phyloP scores from a whole-genome alignment of 2,329 filamentous ascomycete species.

The Cylindrodendrum hubeiense region DNA sequence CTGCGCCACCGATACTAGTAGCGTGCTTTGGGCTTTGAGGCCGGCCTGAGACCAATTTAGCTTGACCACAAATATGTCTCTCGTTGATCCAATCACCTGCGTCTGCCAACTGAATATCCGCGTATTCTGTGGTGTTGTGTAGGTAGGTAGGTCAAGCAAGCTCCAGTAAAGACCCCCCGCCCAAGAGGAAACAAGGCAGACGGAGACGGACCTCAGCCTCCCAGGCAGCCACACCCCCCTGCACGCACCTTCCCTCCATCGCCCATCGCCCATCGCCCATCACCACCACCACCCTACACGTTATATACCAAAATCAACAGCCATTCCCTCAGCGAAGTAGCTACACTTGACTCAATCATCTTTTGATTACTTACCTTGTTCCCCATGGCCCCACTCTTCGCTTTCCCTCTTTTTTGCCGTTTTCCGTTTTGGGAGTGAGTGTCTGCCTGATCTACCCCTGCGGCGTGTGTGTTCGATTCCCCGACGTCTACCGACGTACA shows the following conservation, averaged over 20 bases:
- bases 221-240: neutral
- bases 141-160: no score
- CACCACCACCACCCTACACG: neutral
- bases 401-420: conserved; percentile 23
- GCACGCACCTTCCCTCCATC: conserved; percentile 3
- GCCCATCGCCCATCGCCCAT: no score
- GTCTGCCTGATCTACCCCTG: neutral
- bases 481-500: neutral
- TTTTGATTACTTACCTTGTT: conserved; percentile 27
- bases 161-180: neutral
- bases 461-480: conserved; percentile 25
- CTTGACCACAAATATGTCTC: no score
- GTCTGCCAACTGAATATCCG: no score
- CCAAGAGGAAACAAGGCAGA: neutral
- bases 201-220: neutral
- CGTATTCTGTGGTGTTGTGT: no score
- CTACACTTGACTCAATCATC: conserved; percentile 19
- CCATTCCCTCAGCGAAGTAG: conserved; percentile 36
- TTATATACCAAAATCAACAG: conserved; percentile 24
- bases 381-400: conserved; percentile 21
- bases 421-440: neutral
- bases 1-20: no score
- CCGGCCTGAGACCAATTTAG: no score
- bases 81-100: no score
- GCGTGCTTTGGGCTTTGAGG: no score